Evolutionary conservation across 2,329 filamentous ascomycete genomes (phyloP).

Genomic region (Hirsutella rhossiliensis): DNA sequence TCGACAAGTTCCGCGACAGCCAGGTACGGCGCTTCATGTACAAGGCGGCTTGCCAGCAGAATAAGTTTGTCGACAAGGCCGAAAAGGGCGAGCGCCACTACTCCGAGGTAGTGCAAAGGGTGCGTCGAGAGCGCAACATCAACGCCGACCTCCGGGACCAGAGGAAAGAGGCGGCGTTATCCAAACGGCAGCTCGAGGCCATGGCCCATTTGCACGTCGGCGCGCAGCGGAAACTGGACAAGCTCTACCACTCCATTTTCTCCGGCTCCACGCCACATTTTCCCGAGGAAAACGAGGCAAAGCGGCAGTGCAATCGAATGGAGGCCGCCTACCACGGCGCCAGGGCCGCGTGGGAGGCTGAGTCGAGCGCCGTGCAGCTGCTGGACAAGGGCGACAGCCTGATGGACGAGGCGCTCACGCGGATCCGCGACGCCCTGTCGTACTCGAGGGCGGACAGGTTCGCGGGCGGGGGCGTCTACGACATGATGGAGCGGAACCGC

Average conservation of each 20-base stretch:
- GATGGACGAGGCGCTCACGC: slow-evolving; percentile 20
- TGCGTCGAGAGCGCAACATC: slow-evolving; percentile 30
- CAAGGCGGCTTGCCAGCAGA: slow-evolving; percentile 34
- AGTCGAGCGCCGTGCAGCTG: slow-evolving; percentile 27
- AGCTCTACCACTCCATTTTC: slow-evolving; percentile 39
- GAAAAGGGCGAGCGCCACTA: slow-evolving; percentile 44
- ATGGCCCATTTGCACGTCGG: slow-evolving; percentile 21
- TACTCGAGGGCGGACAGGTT: slow-evolving; percentile 34
- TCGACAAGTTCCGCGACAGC: slow-evolving; percentile 39
- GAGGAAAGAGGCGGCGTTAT: slow-evolving; percentile 25
- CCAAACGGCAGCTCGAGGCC: slow-evolving; percentile 21
- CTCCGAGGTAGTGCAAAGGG: slow-evolving; percentile 35
- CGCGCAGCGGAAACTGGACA: slow-evolving; percentile 35
- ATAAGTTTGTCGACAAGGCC: slow-evolving; percentile 26
- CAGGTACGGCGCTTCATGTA: slow-evolving; percentile 38
- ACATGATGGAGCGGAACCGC: slow-evolving; percentile 41
- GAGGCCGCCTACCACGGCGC: slow-evolving; percentile 24
- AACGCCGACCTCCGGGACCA: slow-evolving; percentile 26
- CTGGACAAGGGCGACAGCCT: slow-evolving; percentile 24
- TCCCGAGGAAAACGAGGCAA: slow-evolving; percentile 38
- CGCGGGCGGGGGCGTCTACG: slow-evolving; percentile 32
- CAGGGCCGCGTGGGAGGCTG: slow-evolving; percentile 22
- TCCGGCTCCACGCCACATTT: slow-evolving; percentile 37
- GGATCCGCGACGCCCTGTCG: slow-evolving; percentile 29
- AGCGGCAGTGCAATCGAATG: slow-evolving; percentile 23